Evolutionary conservation across 1,284 basidiomycete species (phyloP).

Genomic region (Cystobasidium sp.): DNA sequence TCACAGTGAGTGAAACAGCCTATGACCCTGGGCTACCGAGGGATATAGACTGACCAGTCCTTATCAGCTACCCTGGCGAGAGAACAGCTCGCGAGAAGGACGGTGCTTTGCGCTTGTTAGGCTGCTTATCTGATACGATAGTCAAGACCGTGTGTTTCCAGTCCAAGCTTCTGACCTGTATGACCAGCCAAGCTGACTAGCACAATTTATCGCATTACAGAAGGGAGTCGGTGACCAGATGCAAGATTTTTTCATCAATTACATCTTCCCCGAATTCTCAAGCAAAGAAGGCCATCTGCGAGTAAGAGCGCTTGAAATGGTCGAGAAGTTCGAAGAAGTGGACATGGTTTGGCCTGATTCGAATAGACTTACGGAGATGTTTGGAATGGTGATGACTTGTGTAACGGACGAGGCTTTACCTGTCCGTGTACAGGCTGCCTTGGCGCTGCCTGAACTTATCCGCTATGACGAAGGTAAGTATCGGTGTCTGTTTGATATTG

Average conservation of each 20-base stretch:
- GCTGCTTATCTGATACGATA: slow-evolving; percentile 62
- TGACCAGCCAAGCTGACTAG: no score
- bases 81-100: slow-evolving; percentile 67
- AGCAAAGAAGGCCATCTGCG: slow-evolving; percentile 71
- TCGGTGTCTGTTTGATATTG: no score
- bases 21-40: neutral
- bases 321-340: slow-evolving; percentile 71
- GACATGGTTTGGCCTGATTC: slow-evolving; percentile 67
- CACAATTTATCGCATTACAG: slow-evolving; percentile 25
- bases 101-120: slow-evolving; percentile 79
- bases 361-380: slow-evolving; percentile 29
- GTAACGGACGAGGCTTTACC: slow-evolving; percentile 61
- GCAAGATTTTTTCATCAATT: slow-evolving; percentile 73
- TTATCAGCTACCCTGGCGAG: slow-evolving; percentile 50
- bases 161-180: no score
- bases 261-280: slow-evolving; percentile 73
- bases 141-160: slow-evolving; percentile 46
- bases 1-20: slow-evolving; percentile 63
- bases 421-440: slow-evolving; percentile 79
- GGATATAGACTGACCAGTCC: neutral
- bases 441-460: slow-evolving; percentile 79
- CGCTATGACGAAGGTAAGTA: slow-evolving; percentile 60
- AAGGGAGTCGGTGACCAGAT: slow-evolving; percentile 75
- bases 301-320: slow-evolving; percentile 75
- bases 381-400: slow-evolving; percentile 37